These are phyloP conservation scores for Cetradonia linearis DNA, from an alignment of 495 filamentous ascomycete genomes.

Conservation along the genomic window DNA sequence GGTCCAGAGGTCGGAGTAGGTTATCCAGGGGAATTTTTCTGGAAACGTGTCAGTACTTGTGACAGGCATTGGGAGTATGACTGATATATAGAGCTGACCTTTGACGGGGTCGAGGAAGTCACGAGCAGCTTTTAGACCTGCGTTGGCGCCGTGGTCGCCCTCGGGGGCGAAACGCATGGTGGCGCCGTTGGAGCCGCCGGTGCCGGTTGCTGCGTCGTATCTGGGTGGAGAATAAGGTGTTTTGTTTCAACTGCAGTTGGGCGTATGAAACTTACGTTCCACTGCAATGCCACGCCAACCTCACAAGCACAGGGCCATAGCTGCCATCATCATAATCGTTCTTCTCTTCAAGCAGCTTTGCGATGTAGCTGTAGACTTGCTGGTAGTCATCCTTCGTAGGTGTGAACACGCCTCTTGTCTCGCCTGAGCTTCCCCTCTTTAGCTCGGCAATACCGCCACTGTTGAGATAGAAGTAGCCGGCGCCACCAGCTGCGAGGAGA, in stretches of 20 bases:
- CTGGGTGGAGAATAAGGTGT: slow-evolving; percentile 6
- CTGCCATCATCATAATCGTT: slow-evolving; percentile 95
- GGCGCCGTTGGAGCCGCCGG: slow-evolving; percentile 90
- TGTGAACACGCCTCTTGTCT: slow-evolving; percentile 48
- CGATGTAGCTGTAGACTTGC: slow-evolving; percentile 87
- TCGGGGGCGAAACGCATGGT: slow-evolving; percentile 97
- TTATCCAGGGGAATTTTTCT: slow-evolving; percentile 89
- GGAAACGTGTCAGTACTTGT: slow-evolving; percentile 29
- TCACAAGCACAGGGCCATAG: slow-evolving; percentile 82
- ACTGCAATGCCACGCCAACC: slow-evolving; percentile 79
- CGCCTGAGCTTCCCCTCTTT: slow-evolving; percentile 27
- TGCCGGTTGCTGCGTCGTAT: slow-evolving; percentile 79
- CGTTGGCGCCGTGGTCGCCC: slow-evolving; percentile 86
- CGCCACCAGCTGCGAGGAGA: slow-evolving; percentile 52
- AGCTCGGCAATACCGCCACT: slow-evolving; percentile 34
- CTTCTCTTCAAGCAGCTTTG: slow-evolving; percentile 66
- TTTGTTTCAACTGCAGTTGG: neutral
- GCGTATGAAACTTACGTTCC: slow-evolving; percentile 42
- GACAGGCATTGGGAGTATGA: neutral
- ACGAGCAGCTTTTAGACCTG: slow-evolving; percentile 76
- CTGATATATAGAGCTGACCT: slow-evolving; percentile 36
- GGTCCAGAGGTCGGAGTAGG: slow-evolving; percentile 94
- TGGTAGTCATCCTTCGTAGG: slow-evolving; percentile 86
- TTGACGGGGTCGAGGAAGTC: slow-evolving; percentile 91
- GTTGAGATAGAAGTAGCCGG: slow-evolving; percentile 57